A percentile compares a stretch with the other conserved stretches of the same genome.
phyloP scores from a whole-genome alignment of 1,284 basidiomycete species.

The Agaricales sp. region DNA sequence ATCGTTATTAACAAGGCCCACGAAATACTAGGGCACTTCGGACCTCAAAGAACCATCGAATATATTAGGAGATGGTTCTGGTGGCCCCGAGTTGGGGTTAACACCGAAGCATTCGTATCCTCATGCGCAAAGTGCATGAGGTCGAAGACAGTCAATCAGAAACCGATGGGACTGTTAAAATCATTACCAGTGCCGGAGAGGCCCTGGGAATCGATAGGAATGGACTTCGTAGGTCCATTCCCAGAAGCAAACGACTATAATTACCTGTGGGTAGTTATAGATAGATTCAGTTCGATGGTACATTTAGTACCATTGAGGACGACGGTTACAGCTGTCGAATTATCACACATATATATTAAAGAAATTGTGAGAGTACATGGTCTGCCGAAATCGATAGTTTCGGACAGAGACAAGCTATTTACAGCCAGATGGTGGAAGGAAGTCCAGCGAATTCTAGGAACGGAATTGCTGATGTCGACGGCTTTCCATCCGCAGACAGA shows the following conservation, averaged over 20 bases:
- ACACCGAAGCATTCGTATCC: conserved; percentile 10
- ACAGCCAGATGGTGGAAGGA: conserved; percentile 17
- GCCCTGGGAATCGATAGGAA: conserved; percentile 20
- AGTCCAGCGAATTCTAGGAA: conserved; percentile 17
- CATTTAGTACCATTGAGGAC: conserved; percentile 23
- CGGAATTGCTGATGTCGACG: conserved; percentile 22
- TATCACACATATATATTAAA: conserved; percentile 21
- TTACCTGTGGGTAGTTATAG: conserved; percentile 24
- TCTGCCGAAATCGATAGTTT: conserved; percentile 16
- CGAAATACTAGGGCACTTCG: conserved; percentile 16
- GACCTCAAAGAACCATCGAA: conserved; percentile 11
- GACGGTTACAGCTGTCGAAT: conserved; percentile 16
- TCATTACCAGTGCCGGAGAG: conserved; percentile 10
- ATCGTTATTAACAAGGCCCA: conserved; percentile 16
- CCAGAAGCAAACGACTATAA: conserved; percentile 19
- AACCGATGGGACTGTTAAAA: conserved; percentile 10
- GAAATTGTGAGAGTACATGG: conserved; percentile 25
- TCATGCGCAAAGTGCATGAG: conserved; percentile 11
- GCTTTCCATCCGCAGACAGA: conserved; percentile 29
- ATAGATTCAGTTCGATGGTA: conserved; percentile 22
- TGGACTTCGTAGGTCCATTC: conserved; percentile 27
- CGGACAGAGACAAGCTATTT: conserved; percentile 19
- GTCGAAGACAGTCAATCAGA: conserved; percentile 6
- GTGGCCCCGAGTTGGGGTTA: conserved; percentile 18
- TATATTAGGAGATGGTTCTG: conserved; percentile 20